phyloP scores from a whole-genome alignment of 129 eudicot genomes.

The Tagetes erecta region DNA sequence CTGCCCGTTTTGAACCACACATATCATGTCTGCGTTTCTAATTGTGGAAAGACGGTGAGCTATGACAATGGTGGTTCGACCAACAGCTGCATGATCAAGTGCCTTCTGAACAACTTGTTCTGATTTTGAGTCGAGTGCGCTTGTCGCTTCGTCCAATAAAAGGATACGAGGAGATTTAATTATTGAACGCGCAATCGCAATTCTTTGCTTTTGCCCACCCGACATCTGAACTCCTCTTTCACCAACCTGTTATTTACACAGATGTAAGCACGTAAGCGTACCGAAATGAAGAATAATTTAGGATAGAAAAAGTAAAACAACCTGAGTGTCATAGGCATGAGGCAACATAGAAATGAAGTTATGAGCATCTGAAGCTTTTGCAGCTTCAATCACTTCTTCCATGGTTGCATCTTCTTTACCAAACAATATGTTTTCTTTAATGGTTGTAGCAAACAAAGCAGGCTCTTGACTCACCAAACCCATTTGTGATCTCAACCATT shows the following conservation, averaged over 20 bases:
- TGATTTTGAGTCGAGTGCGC: conserved; percentile 90
- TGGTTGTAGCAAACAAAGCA: conserved; percentile 80
- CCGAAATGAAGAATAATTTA: too few relatives aligned
- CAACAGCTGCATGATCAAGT: conserved; percentile 77
- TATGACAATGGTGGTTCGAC: conserved; percentile 83
- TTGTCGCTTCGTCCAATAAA: conserved; percentile 93
- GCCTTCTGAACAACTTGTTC: conserved; percentile 93
- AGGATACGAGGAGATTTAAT: conserved; percentile 88
- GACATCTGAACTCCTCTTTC: conserved; percentile 97
- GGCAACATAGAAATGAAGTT: conserved; percentile 84
- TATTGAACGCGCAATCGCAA: conserved; percentile 92
- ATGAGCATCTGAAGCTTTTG: conserved; percentile 94
- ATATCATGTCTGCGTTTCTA: conserved; percentile 72
- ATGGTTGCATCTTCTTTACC: conserved; percentile 88
- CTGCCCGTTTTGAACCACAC: conserved; percentile 71
- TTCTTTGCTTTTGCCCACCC: conserved; percentile 97
- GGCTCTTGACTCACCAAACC: conserved; percentile 98
- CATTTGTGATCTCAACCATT: conserved; percentile 95
- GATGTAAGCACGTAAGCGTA: background rate
- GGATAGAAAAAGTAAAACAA: background rate
- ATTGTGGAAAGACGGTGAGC: conserved; percentile 97
- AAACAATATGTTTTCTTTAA: conserved; percentile 89
- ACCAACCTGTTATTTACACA: conserved; percentile 61
- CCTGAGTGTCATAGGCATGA: conserved; percentile 92
- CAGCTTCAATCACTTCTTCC: conserved; percentile 82